Evolutionary conservation across 306 rosid genomes (phyloP).

Genomic region (Acacia crassicarpa): DNA sequence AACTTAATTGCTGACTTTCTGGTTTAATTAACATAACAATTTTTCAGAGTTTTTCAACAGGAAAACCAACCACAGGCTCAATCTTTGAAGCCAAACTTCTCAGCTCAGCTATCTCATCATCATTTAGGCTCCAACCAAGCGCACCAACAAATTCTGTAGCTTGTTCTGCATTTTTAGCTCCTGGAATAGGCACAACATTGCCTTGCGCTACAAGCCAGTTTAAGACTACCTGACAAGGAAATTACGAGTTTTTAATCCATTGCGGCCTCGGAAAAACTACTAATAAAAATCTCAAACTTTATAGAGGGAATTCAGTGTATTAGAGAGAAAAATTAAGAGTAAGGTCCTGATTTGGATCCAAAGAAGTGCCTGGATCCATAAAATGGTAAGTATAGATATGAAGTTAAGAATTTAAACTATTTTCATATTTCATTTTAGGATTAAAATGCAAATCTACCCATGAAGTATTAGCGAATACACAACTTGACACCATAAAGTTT

Average conservation of each 20-base stretch:
- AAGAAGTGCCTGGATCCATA: neutral
- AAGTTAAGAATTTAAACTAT: neutral
- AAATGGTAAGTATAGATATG: neutral
- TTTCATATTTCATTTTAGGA: neutral
- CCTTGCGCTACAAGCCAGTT: conserved; percentile 88
- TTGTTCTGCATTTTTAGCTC: conserved; percentile 87
- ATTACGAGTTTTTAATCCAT: neutral
- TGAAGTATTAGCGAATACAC: too few relatives aligned
- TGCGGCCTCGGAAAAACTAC: neutral
- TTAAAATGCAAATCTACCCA: too few relatives aligned
- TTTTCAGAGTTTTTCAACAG: conserved; percentile 71
- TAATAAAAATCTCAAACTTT: neutral
- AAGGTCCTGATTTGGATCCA: neutral
- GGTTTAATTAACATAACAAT: neutral
- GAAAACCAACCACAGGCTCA: conserved; percentile 70
- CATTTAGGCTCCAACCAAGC: conserved; percentile 74
- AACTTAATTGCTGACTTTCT: neutral
- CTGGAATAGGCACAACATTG: conserved; percentile 92
- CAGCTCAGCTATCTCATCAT: conserved; percentile 68
- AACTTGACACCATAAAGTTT: too few relatives aligned
- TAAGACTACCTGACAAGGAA: conserved; percentile 59
- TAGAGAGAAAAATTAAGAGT: neutral
- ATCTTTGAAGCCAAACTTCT: conserved; percentile 70
- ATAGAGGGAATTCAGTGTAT: neutral
- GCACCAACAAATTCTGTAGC: conserved; percentile 81